phyloP scores from a whole-genome alignment of 805 yeast species.

The Phaffomyces opuntiae region DNA sequence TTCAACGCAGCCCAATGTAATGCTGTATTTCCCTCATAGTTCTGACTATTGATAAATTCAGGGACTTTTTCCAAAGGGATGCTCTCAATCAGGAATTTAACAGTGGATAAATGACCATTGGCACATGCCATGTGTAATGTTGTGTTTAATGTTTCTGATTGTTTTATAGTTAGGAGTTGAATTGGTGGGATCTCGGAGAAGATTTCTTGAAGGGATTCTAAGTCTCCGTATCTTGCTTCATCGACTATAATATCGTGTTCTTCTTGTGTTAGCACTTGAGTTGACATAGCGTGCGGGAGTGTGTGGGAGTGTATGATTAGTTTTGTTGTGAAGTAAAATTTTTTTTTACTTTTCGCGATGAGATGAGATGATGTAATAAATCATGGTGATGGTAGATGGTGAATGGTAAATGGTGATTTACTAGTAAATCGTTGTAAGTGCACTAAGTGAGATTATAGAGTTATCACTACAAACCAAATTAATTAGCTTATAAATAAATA shows the following conservation, averaged over 20 bases:
- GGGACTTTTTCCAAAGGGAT: slow-evolving; percentile 38
- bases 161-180: slow-evolving; percentile 15
- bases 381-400: too few relatives aligned
- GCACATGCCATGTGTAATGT: slow-evolving; percentile 95
- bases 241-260: slow-evolving; percentile 76
- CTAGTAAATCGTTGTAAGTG: too few relatives aligned
- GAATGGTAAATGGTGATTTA: too few relatives aligned
- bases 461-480: too few relatives aligned
- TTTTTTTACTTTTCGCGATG: too few relatives aligned
- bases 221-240: slow-evolving; percentile 85
- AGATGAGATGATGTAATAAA: too few relatives aligned
- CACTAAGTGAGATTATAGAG: too few relatives aligned
- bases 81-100: slow-evolving; percentile 43
- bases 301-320: too few relatives aligned
- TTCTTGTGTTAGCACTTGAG: slow-evolving; percentile 46
- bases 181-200: slow-evolving; percentile 50
- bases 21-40: slow-evolving; percentile 87
- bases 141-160: slow-evolving; percentile 49
- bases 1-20: slow-evolving; percentile 94
- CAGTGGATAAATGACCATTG: slow-evolving; percentile 76
- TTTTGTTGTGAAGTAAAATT: background rate
- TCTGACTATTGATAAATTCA: slow-evolving; percentile 42
- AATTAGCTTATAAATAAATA: background rate
- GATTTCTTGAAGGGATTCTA: slow-evolving; percentile 63
- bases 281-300: background rate